phyloP scores from a whole-genome alignment of 768 basidiomycete genomes.

The Serendipita sp. region DNA sequence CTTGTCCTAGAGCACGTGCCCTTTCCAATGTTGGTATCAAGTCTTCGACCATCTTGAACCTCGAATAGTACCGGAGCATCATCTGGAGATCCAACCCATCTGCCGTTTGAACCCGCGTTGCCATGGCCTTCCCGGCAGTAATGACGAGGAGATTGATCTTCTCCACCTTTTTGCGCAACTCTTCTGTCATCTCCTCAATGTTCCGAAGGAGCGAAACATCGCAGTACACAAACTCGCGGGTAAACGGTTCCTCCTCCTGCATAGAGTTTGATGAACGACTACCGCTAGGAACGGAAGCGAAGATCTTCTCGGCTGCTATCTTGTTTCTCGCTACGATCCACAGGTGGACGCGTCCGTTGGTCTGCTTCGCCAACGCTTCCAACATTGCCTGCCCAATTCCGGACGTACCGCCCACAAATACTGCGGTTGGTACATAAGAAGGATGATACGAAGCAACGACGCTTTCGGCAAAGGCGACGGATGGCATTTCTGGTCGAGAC shows the following conservation, averaged over 20 bases:
- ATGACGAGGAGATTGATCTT: slow-evolving; percentile 14
- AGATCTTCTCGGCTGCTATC: slow-evolving; percentile 12
- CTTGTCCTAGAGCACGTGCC: slow-evolving; percentile 32
- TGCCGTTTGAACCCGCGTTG: not conserved
- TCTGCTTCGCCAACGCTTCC: slow-evolving; percentile 7
- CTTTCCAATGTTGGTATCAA: slow-evolving; percentile 29
- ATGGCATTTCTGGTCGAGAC: too few relatives aligned
- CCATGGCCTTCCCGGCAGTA: not conserved
- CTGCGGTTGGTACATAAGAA: slow-evolving; percentile 2
- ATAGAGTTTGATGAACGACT: too few relatives aligned
- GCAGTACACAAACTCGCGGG: slow-evolving; percentile 20
- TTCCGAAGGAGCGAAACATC: slow-evolving; percentile 16
- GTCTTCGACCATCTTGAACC: slow-evolving; percentile 36
- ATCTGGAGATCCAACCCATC: slow-evolving; percentile 14
- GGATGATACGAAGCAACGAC: too few relatives aligned
- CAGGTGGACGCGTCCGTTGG: slow-evolving; percentile 13
- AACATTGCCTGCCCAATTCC: slow-evolving; percentile 7
- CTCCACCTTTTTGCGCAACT: slow-evolving; percentile 7
- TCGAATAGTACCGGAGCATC: slow-evolving; percentile 35
- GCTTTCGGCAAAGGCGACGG: too few relatives aligned
- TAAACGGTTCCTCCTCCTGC: too few relatives aligned
- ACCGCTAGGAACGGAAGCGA: slow-evolving; percentile 12
- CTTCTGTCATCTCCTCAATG: slow-evolving; percentile 6
- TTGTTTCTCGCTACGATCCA: slow-evolving; percentile 14
- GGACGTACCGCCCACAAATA: slow-evolving; percentile 12